Evolutionary conservation across 2,329 filamentous ascomycete species (phyloP), one percentile per base, ranked within the genome.

Genomic region (Ophiocordyceps sinensis): DNA sequence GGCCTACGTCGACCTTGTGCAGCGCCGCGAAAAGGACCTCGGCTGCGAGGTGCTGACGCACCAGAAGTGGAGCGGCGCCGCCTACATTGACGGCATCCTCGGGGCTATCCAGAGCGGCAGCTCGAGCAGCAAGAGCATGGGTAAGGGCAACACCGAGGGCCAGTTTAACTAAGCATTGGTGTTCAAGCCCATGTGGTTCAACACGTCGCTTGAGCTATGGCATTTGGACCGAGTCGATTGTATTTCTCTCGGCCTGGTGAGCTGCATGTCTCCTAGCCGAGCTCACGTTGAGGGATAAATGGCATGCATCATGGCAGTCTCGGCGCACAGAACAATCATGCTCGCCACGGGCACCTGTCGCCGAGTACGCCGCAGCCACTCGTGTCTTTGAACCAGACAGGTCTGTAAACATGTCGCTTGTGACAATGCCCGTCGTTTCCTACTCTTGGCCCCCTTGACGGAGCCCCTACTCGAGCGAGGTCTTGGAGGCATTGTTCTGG

Each of bases 1-100:
- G 54, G 89, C 91, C 1, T 98, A 98, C 55, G 91, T 96, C n/a
- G 84, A 94, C 44, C 66, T 95, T 1, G 80, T 98, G 32, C 91
- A 98, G 63, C 71, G 78, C 40, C 73, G 80, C 32, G 91, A 98
- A 65, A 94, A 94, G 71, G 88, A 94, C 49, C 65, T 89, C 1
- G 84, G 83, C 13, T 87, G 86, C 43, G 88, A 95, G 53, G 88
- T 94, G n/a, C 67, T 94, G 48, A 94, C 86, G 32, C 88, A 95
- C 60, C 88, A 95, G 68, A 93, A 91, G 59, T 87, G 82, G 82
- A 77, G 72, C 48, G 73, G 73, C 19, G 73, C 73, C 0, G 65
- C 58, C 45, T 77, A 94, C 57, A 82, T 95, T 50, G 88, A 95
- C 59, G 87, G 88, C 3, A 89, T 95, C 37, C 59, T 95, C 28